Base-by-base conservation (phyloP, 2,329 filamentous ascomycete genomes). In the Metarhizium guizhouense region DNA sequence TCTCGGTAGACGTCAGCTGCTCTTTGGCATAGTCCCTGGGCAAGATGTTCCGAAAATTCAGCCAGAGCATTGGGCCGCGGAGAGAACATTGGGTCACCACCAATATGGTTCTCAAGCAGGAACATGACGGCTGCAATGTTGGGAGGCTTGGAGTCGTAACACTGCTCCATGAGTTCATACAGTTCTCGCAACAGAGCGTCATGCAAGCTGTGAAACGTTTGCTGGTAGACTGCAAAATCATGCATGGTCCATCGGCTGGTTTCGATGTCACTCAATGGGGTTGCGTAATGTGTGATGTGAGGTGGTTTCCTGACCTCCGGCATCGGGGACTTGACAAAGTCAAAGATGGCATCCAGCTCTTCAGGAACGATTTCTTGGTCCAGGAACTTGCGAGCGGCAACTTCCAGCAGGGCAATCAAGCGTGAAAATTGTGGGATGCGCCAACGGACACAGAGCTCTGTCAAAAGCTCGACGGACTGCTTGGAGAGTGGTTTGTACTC, bases 371-470 rank as follows among this genome's bases (percentile, higher is more conserved):
- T 84, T 64, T 95, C 88, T 61, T 89, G 85, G 61, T 95, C 87
- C 49, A 90, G 75, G 66, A 91, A 97, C 68, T 94, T 94, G 64
- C 91, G 87, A 25, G 86, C 81, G 6, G 90, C 81, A 55, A 95
- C 88, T 72, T 97, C 94, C 40, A 97, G 74, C 63, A 96, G 86
- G 6, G 93, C 73, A 6, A 95, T 84, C 53, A 90, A 78, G 48
- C 91, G 83, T 3, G 90, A 90, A 65, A 86, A 90, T 60, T 87
- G 85, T 2, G 93, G 91, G 59, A 99, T 80, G 52, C 94, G 86
- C 94, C 94, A 99, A 64, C 92, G 84, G 59, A 90, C 76, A 57
- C 87, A 89, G 56, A 96, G 79, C 69, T 97, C 93, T 58, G 87
- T 88, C 59, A 99, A 72, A 49, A 99, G 75, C 55, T 96, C 91